Evolutionary conservation across 1,139 yeast species (phyloP).

Genomic region (Yamadazyma blattariae): DNA sequence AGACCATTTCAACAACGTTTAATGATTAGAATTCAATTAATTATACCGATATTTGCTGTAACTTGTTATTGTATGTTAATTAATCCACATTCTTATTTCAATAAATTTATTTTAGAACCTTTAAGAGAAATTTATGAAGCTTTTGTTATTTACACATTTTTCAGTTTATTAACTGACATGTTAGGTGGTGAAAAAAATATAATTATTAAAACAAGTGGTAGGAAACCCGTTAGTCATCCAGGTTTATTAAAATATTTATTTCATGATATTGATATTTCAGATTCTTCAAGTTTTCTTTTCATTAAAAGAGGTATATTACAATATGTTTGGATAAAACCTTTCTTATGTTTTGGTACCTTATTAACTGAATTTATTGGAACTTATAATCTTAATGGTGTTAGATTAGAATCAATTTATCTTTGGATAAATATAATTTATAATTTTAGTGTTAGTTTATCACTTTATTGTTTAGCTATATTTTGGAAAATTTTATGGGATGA

Average conservation of each 20-base stretch:
- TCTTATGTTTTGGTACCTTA: constrained; percentile 59
- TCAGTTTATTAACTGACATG: constrained; percentile 74
- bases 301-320: constrained; percentile 88
- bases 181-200: constrained; percentile 91
- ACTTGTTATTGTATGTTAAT: constrained; percentile 54
- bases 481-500: constrained; percentile 87
- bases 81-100: constrained; percentile 32
- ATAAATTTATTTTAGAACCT: constrained; percentile 63
- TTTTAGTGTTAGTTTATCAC: constrained; percentile 72
- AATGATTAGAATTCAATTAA: constrained; percentile 74
- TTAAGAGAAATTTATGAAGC: constrained; percentile 91
- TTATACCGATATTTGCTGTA: constrained; percentile 56
- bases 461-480: constrained; percentile 83
- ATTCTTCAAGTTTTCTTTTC: constrained; percentile 72
- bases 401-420: constrained; percentile 49
- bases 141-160: constrained; percentile 90
- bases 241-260: constrained; percentile 51
- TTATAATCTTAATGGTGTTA: constrained; percentile 51
- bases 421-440: constrained; percentile 77
- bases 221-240: constrained; percentile 74
- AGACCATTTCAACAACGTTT: constrained; percentile 88
- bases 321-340: constrained; percentile 92
- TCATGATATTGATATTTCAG: constrained; percentile 74
- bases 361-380: constrained; percentile 49
- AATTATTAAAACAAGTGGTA: constrained; percentile 68